phyloP scores from a whole-genome alignment of 768 basidiomycete species.

The Lactarius vividus region DNA sequence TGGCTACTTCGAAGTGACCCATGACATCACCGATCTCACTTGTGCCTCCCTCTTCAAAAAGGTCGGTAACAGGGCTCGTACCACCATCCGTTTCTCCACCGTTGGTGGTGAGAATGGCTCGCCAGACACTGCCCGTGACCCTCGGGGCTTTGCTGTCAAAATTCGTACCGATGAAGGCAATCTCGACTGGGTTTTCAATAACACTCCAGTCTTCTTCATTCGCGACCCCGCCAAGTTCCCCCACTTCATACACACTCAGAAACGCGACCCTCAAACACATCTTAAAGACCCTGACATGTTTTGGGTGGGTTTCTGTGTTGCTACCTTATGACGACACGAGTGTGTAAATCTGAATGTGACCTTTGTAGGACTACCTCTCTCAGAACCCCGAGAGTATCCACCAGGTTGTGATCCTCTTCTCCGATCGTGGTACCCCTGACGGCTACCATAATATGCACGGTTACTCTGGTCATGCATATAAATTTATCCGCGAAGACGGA shows the following conservation, averaged over 20 bases:
- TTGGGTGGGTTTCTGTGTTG: conserved; percentile 50
- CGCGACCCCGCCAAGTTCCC: conserved; percentile 86
- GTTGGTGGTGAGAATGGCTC: conserved; percentile 88
- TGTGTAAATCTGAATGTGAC: conserved; percentile 5
- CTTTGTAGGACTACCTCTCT: conserved; percentile 74
- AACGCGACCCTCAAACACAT: conserved; percentile 89
- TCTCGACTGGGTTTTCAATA: conserved; percentile 91
- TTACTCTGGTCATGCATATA: conserved; percentile 91
- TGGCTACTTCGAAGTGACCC: conserved; percentile 88
- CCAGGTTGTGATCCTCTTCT: conserved; percentile 86
- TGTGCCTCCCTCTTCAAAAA: conserved; percentile 64
- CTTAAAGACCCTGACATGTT: conserved; percentile 84
- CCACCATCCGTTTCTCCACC: conserved; percentile 89
- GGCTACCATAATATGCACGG: conserved; percentile 88
- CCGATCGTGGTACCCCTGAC: conserved; percentile 93
- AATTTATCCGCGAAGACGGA: conserved; percentile 82
- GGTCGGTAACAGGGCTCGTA: conserved; percentile 63
- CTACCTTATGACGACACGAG: neutral
- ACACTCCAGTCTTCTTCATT: conserved; percentile 91
- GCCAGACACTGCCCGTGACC: conserved; percentile 90
- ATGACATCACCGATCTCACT: conserved; percentile 80
- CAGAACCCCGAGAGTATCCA: conserved; percentile 89
- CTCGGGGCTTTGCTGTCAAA: conserved; percentile 89
- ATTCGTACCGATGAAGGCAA: conserved; percentile 90
- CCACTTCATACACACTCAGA: conserved; percentile 93